Evolutionary conservation across 192 early-diverging fungal species (phyloP).

Genomic region (Chytriomyces hyalinus): DNA sequence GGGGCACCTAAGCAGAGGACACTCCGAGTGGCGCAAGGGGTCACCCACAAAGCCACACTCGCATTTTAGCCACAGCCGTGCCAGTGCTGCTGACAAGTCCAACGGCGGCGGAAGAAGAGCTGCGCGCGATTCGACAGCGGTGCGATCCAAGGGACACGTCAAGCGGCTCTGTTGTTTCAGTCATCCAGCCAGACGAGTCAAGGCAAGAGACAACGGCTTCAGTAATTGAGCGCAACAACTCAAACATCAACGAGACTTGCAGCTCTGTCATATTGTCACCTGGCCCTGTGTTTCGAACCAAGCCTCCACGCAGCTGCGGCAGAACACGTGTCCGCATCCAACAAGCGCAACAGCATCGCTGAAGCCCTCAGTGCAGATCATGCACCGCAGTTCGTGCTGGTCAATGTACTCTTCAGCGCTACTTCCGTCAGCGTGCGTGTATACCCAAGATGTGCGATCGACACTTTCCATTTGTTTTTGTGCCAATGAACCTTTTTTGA

Average conservation of each 20-base stretch:
- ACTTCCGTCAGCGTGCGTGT: background rate
- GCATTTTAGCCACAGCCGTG: background rate
- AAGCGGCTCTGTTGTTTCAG: background rate
- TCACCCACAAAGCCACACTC: conserved; percentile 19
- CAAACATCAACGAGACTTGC: too few species aligned
- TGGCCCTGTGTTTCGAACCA: conserved; percentile 9
- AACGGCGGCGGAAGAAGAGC: background rate
- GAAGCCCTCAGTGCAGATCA: conserved; percentile 19
- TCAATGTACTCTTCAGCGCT: conserved; percentile 1
- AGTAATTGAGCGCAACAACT: background rate
- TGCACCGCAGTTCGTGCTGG: background rate
- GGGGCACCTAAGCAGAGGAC: conserved; percentile 21
- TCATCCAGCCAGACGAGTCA: background rate
- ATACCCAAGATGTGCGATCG: conserved; percentile 4
- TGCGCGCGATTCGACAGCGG: background rate
- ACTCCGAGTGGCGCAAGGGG: background rate
- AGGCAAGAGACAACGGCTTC: background rate
- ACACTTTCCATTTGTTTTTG: conserved; percentile 1
- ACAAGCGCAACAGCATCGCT: background rate
- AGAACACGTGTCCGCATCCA: conserved; percentile 25
- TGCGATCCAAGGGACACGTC: conserved; percentile 27
- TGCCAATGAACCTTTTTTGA: too few species aligned
- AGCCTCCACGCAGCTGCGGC: conserved; percentile 10
- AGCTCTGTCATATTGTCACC: background rate
- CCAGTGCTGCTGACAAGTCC: background rate